Conservation (phyloP, 2,329 filamentous ascomycete species). For the Scedosporium aurantiacum region DNA sequence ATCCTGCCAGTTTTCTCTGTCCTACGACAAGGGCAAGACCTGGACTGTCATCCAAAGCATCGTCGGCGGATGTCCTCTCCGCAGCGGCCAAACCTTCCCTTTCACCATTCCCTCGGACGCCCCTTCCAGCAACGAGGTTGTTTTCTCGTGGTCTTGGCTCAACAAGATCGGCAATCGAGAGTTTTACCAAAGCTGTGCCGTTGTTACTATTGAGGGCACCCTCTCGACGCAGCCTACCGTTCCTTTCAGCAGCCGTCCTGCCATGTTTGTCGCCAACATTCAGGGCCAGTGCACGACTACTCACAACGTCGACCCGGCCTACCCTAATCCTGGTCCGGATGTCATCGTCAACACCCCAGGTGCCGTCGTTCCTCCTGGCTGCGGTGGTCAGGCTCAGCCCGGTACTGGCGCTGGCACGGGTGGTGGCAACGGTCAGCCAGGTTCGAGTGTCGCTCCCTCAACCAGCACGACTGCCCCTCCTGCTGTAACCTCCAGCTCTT, state of each 20-base stretch:
- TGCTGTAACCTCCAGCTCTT: constrained; percentile 10
- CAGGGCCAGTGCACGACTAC: constrained; percentile 46
- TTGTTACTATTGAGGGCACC: constrained; percentile 46
- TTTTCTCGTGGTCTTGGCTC: constrained; percentile 71
- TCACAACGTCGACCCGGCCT: constrained; percentile 47
- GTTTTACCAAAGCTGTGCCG: constrained; percentile 81
- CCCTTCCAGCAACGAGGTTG: constrained; percentile 41
- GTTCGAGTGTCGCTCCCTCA: background rate
- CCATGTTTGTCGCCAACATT: constrained; percentile 63
- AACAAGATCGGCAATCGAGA: constrained; percentile 69
- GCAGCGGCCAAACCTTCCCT: constrained; percentile 38
- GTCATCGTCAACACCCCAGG: constrained; percentile 28
- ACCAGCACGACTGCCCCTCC: constrained; percentile 8
- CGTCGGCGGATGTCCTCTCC: constrained; percentile 41
- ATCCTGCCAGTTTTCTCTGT: constrained; percentile 65
- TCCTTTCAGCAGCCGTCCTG: constrained; percentile 46
- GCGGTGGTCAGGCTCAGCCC: constrained; percentile 17
- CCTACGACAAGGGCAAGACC: constrained; percentile 57
- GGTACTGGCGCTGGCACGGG: constrained; percentile 17
- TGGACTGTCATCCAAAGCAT: constrained; percentile 58
- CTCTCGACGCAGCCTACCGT: constrained; percentile 16
- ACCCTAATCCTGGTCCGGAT: constrained; percentile 53
- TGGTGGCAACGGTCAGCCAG: constrained; percentile 7
- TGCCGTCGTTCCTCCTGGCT: constrained; percentile 24
- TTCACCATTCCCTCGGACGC: constrained; percentile 58